Evolutionary conservation across 2,329 filamentous ascomycete species (phyloP).

Genomic region (Emmonsiellopsis sp.): DNA sequence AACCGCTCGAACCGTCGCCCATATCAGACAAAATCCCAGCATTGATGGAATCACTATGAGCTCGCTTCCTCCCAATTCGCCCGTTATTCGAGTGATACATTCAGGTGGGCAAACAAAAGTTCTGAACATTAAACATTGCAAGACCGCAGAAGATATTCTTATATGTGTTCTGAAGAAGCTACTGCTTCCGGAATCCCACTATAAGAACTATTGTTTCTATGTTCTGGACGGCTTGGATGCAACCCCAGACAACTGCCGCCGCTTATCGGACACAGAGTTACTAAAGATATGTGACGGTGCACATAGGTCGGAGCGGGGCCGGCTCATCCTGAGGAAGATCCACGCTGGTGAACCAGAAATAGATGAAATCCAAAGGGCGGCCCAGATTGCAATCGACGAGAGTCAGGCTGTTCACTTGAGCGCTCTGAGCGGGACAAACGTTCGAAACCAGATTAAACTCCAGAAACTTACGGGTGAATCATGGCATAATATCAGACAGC

Average conservation of each 20-base stretch:
- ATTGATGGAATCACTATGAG: slow-evolving; percentile 81
- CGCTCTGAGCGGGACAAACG: slow-evolving; percentile 53
- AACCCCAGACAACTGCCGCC: slow-evolving; percentile 69
- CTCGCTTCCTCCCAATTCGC: slow-evolving; percentile 73
- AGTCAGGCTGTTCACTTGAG: slow-evolving; percentile 62
- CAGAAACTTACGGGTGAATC: slow-evolving; percentile 83
- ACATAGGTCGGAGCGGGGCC: slow-evolving; percentile 75
- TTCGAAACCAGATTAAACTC: slow-evolving; percentile 76
- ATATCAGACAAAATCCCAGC: slow-evolving; percentile 73
- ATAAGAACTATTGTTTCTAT: slow-evolving; percentile 95
- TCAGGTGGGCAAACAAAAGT: slow-evolving; percentile 88
- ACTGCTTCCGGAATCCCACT: slow-evolving; percentile 77
- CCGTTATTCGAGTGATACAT: slow-evolving; percentile 87
- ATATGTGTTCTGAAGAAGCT: slow-evolving; percentile 82
- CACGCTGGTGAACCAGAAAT: slow-evolving; percentile 82
- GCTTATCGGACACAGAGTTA: slow-evolving; percentile 76
- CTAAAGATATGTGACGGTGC: slow-evolving; percentile 85
- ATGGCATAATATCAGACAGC: slow-evolving; percentile 76
- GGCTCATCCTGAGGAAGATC: slow-evolving; percentile 86
- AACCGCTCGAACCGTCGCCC: slow-evolving; percentile 55
- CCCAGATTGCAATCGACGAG: slow-evolving; percentile 83
- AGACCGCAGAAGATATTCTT: slow-evolving; percentile 86
- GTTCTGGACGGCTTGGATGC: slow-evolving; percentile 78
- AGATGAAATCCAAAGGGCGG: slow-evolving; percentile 77
- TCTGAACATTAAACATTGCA: slow-evolving; percentile 85